phyloP scores from a whole-genome alignment of 2,329 filamentous ascomycete genomes.

The Calonectria multiphialidica region DNA sequence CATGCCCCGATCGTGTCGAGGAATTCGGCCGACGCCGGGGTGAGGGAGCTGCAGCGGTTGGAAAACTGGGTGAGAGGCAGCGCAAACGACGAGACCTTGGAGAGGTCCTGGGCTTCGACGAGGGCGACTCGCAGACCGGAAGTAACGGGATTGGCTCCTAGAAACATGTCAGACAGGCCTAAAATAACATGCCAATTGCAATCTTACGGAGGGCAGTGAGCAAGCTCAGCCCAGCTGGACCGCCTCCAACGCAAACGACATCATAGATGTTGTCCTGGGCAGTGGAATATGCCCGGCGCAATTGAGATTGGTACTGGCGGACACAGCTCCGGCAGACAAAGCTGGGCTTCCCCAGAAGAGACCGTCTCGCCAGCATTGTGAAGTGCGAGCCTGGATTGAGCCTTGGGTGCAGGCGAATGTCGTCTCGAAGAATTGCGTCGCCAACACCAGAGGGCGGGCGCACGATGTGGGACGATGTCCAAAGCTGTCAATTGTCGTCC shows the following conservation, averaged over 20 bases:
- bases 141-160: slow-evolving; percentile 82
- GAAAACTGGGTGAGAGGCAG: slow-evolving; percentile 80
- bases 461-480: slow-evolving; percentile 32
- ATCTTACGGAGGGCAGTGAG: slow-evolving; percentile 78
- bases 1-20: slow-evolving; percentile 88
- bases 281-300: slow-evolving; percentile 57
- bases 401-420: not conserved
- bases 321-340: slow-evolving; percentile 63
- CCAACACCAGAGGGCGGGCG: slow-evolving; percentile 9
- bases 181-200: not conserved
- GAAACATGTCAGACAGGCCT: not conserved
- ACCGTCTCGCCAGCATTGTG: slow-evolving; percentile 44
- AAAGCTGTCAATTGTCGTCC: slow-evolving; percentile 27
- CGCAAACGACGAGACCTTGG: slow-evolving; percentile 74
- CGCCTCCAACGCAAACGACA: slow-evolving; percentile 91
- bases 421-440: slow-evolving; percentile 25
- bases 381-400: slow-evolving; percentile 12
- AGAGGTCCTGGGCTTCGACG: slow-evolving; percentile 89
- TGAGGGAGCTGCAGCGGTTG: slow-evolving; percentile 96
- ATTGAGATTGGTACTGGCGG: slow-evolving; percentile 50
- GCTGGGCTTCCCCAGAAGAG: slow-evolving; percentile 42
- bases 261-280: slow-evolving; percentile 82
- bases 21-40: slow-evolving; percentile 87
- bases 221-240: slow-evolving; percentile 88
- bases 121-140: slow-evolving; percentile 86